Conservation (phyloP, 1,284 basidiomycete genomes). For the Exsudoporus floridanus region DNA sequence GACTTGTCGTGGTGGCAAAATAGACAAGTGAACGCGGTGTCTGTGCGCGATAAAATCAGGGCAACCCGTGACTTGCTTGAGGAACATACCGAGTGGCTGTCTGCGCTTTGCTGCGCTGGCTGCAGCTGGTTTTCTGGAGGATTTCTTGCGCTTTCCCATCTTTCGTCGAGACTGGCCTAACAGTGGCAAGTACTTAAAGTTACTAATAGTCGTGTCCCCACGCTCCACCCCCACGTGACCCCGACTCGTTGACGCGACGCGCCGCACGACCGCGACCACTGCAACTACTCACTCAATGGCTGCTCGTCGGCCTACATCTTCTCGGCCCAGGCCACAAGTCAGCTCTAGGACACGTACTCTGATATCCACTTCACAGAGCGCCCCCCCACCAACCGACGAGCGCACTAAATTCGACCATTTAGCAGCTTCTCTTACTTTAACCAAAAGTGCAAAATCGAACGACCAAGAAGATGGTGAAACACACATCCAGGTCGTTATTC, state of each 20-base stretch:
- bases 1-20: slow-evolving; percentile 92
- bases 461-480: slow-evolving; percentile 52
- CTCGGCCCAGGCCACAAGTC: slow-evolving; percentile 19
- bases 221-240: slow-evolving; percentile 35
- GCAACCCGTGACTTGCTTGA: slow-evolving; percentile 1
- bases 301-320: slow-evolving; percentile 26
- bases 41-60: slow-evolving; percentile 39
- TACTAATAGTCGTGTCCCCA: not conserved
- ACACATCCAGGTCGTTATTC: slow-evolving; percentile 90
- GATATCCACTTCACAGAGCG: slow-evolving; percentile 16
- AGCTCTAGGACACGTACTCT: slow-evolving; percentile 22
- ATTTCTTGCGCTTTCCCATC: slow-evolving; percentile 87
- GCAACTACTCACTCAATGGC: slow-evolving; percentile 24
- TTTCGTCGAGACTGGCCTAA: not conserved
- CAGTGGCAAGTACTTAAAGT: not conserved
- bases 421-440: slow-evolving; percentile 23
- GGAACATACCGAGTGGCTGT: slow-evolving; percentile 66
- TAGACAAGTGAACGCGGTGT: slow-evolving; percentile 79
- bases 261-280: slow-evolving; percentile 2
- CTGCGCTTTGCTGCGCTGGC: slow-evolving; percentile 55
- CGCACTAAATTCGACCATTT: slow-evolving; percentile 19
- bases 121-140: slow-evolving; percentile 66
- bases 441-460: slow-evolving; percentile 15
- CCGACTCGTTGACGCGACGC: slow-evolving; percentile 30
- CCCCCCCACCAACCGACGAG: slow-evolving; percentile 18